Base-by-base conservation (phyloP, 2,329 filamentous ascomycete genomes). In the Ophiostoma pallidulum region DNA sequence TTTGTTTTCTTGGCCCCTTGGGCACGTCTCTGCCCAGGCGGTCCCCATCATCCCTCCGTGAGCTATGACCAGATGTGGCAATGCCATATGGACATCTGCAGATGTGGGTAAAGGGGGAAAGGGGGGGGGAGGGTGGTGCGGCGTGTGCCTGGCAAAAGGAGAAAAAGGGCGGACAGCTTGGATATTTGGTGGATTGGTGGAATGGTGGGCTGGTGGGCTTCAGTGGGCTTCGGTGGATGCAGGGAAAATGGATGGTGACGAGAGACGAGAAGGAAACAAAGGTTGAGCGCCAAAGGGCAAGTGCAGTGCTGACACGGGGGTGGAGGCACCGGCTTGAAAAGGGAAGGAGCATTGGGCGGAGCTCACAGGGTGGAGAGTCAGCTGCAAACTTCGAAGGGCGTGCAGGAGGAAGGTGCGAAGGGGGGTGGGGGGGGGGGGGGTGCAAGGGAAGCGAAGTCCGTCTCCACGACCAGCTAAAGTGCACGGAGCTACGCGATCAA, bases 51-150 rank as follows among this genome's bases (percentile, higher is more conserved):
- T n/a, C n/a, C n/a, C n/a, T n/a, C n/a, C n/a, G n/a, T n/a, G 29
- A 47, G 48, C 49, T 46, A 41, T 37, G 48, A 35, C 51, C 48
- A 49, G 37, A 45, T 41, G 51, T 43, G 43, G 48, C 51, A 48
- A 20, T 37, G 41, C 36, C 35, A 31, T 38, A 41, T 47, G 44
- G 37, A 20, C n/a, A n/a, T 14, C 14, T 42, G 39, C 41, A 41
- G 41, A 46, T 20, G 35, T 45, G 49, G 42, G 45, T 29, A 29
- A 49, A 33, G 29, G 40, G 31, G 36, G 16, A 29, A 49, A 32
- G 18, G 40, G 37, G 45, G 19, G 31, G 45, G 45, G 37, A 28
- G 45, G 35, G 45, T 33, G 31, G 32, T 22, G 28, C 24, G 32
- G 41, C 31, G 41, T 22, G 41, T 44, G 41, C 31, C 32, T 44